Evolutionary conservation across 768 basidiomycete species (phyloP), one percentile per base, ranked within the genome.

Genomic region (Tremella yokohamensis): DNA sequence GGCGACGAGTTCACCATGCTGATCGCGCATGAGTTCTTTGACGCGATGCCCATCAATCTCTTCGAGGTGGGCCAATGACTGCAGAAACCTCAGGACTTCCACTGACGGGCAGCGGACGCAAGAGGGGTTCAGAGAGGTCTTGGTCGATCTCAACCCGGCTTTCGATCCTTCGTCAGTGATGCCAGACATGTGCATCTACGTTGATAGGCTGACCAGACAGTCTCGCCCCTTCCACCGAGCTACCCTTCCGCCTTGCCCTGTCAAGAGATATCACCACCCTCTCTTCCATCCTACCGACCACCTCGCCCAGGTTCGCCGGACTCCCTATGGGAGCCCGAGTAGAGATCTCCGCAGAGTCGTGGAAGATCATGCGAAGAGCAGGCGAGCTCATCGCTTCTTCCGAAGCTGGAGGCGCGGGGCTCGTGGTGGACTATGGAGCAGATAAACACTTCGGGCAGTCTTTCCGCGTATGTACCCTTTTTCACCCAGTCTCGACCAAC

Each of bases 11-110:
- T 85, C 75, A 92, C 91, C 0, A 84, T 96, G 80, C 75, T 96
- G 20, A 79, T 97, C 15, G 96, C 96, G 0, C 93, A 99, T 76
- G 96, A 98, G 71, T 94, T 98, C 78, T 98, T 99, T 62, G 96
- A 98, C 73, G 93, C 93, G 0, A 80, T 99, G 44, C 94, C 96
- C 0, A 85, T 97, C 48, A 89, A 96, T 75, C 79, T 92, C 38
- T 79, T 98, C 38, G 85, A 94, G 80, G 92, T 90, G 63, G 15
- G 39, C n/a, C 40, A 34, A 44, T 52, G 40, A 25, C n/a, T 18
- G 42, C n/a, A n/a, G 42, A 22, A 6, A 4, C 6, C n/a, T 6
- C n/a, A 45, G 6, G 42, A 45, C 42, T 6, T 16, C 15, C 15
- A 16, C 38, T 52, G 24, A 52, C 7, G 2, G 26, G 15, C 34